These are phyloP conservation scores for Penicillium sp. DNA, from an alignment of 2,329 filamentous ascomycete species.

Conservation along the genomic window DNA sequence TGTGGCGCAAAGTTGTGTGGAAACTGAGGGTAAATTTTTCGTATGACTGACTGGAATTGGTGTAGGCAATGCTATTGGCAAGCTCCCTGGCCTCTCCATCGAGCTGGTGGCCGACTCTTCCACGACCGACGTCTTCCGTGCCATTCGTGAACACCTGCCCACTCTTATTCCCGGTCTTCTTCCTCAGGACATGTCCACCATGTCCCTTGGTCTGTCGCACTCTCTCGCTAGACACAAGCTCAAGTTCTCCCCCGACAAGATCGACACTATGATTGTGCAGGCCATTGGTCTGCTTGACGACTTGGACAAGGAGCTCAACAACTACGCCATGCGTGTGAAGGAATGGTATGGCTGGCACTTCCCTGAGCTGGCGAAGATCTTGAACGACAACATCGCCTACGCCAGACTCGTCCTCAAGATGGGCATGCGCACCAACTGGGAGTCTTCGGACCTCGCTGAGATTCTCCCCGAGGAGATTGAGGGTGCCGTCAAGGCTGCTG, in stretches of 20 bases:
- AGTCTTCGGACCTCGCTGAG: slow-evolving; percentile 69
- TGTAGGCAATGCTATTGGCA: slow-evolving; percentile 71
- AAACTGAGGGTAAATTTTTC: too few relatives aligned
- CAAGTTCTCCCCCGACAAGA: slow-evolving; percentile 97
- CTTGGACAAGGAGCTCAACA: slow-evolving; percentile 96
- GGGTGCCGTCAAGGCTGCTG: slow-evolving; percentile 78
- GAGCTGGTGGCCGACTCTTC: slow-evolving; percentile 71
- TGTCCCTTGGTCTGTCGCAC: slow-evolving; percentile 92
- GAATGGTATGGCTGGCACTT: slow-evolving; percentile 99
- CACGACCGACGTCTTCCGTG: slow-evolving; percentile 83
- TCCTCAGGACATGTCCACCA: slow-evolving; percentile 78
- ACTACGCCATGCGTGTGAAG: slow-evolving; percentile 97
- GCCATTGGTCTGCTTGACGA: slow-evolving; percentile 90
- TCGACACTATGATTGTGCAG: slow-evolving; percentile 99
- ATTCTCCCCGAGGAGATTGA: slow-evolving; percentile 95
- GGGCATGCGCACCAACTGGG: slow-evolving; percentile 76
- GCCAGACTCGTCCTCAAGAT: slow-evolving; percentile 77
- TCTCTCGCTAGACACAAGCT: slow-evolving; percentile 95
- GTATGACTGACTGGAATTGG: slow-evolving; percentile 12
- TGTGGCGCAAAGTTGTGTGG: too few relatives aligned
- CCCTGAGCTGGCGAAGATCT: slow-evolving; percentile 91
- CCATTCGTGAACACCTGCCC: slow-evolving; percentile 81
- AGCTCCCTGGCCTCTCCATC: slow-evolving; percentile 79
- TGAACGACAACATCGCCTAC: slow-evolving; percentile 95
- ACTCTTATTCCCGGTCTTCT: slow-evolving; percentile 83